Base-by-base conservation (phyloP, 2,329 filamentous ascomycete species). In the Arthroderma sp. region DNA sequence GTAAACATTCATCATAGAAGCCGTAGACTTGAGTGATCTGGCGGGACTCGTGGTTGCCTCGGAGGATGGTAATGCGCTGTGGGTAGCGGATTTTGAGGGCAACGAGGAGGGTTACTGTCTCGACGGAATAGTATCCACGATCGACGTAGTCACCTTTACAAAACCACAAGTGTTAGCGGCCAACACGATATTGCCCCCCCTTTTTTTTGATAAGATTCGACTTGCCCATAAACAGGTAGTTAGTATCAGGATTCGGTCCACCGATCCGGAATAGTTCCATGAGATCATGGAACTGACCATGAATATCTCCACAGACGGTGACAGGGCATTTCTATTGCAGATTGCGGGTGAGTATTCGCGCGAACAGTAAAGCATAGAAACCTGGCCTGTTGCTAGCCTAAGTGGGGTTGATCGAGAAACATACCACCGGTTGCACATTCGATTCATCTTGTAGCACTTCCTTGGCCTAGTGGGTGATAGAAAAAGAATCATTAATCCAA, bases 251-350 rank as follows among this genome's bases (percentile, higher is more conserved):
- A 56, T 86, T 86, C 7, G 91, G 91, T 85, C 91, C 91, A 39
- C 89, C 87, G 36, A 98, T 89, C 44, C 88, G 83, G 68, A 98
- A 98, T 41, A 98, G 79, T 70, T 98, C 91, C 50, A 96, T 78
- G 6, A 98, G 74, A 64, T 98, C 91, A 68, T 98, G 96, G 65
- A 96, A 96, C 68, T 98, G 91, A 56, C 91, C 91, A 66, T 98
- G 91, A 51, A 98, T 96, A 62, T 98, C 91, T 60, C 91, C 91
- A 60, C 91, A 96, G 51, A 98, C 83, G 4, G 91, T 98, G 51
- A 98, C 91, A 5, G 91, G 91, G 32, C 44, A 48, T 45, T 39
- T 46, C 40, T 29, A 43, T 31, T 30, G 40, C 22, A 30, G n/a
- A 22, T 22, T 22, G 36, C 15, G 15, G 15, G 15, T 22, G 15